Evolutionary conservation across 345 rosid genomes (phyloP).

Genomic region (Toxicodendron radicans): DNA sequence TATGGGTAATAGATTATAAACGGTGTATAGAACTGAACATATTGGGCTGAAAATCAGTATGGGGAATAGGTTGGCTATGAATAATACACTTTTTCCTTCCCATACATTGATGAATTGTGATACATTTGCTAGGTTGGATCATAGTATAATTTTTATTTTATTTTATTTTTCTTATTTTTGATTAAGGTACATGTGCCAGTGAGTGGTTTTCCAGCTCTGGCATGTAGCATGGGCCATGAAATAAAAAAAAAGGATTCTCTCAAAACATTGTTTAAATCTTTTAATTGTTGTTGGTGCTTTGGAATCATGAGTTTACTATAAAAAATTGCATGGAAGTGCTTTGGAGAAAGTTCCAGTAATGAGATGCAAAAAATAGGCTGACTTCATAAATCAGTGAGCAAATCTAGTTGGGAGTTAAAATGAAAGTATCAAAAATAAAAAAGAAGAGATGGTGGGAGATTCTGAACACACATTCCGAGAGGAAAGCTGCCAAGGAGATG

Average conservation of each 20-base stretch:
- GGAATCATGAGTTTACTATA: conserved; percentile 25
- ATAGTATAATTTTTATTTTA: conserved; percentile 19
- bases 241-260: conserved; percentile 28
- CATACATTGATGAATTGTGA: conserved; percentile 24
- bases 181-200: conserved; percentile 56
- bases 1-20: conserved; percentile 23
- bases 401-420: conserved; percentile 19
- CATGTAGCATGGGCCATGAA: conserved; percentile 56
- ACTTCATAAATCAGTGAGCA: conserved; percentile 16
- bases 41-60: conserved; percentile 27
- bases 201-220: conserved; percentile 73
- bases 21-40: conserved; percentile 36
- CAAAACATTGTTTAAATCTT: conserved; percentile 23
- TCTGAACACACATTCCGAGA: conserved; percentile 59
- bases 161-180: conserved; percentile 11
- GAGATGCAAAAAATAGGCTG: conserved; percentile 12
- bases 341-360: conserved; percentile 16
- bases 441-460: conserved; percentile 22
- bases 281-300: conserved; percentile 19
- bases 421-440: background rate
- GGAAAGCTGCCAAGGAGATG: conserved; percentile 53
- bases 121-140: conserved; percentile 38
- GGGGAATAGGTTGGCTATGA: conserved; percentile 30
- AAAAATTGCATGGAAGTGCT: conserved; percentile 37
- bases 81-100: conserved; percentile 29